These are phyloP conservation scores for Mangifera indica DNA, from an alignment of 345 rosid genomes.

Conservation along the genomic window DNA sequence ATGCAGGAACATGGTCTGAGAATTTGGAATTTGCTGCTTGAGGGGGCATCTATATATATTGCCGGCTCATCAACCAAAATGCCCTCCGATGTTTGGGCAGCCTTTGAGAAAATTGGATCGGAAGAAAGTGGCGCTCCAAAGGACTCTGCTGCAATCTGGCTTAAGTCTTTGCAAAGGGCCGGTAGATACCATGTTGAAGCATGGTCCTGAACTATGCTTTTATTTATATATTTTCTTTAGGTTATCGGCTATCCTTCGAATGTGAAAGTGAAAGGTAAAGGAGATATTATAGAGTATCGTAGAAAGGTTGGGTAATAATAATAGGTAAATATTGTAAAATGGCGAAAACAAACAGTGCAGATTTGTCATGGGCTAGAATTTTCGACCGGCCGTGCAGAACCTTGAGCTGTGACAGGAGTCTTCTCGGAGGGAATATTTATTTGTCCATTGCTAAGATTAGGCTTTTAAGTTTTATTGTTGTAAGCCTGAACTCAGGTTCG, in stretches of 20 bases:
- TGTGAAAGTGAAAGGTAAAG: not conserved
- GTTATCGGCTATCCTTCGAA: not conserved
- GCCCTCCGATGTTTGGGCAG: slow-evolving; percentile 77
- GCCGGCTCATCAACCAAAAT: slow-evolving; percentile 94
- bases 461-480: too few relatives aligned
- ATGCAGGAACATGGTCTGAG: slow-evolving; percentile 55
- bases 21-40: slow-evolving; percentile 60
- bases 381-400: too few relatives aligned
- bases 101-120: slow-evolving; percentile 66
- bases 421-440: too few relatives aligned
- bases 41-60: slow-evolving; percentile 71
- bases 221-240: not conserved
- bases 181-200: slow-evolving; percentile 93
- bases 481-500: too few relatives aligned
- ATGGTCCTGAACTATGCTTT: slow-evolving; percentile 60
- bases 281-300: too few relatives aligned
- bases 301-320: too few relatives aligned
- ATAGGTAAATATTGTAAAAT: too few relatives aligned
- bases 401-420: too few relatives aligned
- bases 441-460: too few relatives aligned
- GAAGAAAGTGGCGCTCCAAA: slow-evolving; percentile 60
- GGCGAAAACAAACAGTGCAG: too few relatives aligned
- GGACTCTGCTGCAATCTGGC: slow-evolving; percentile 55
- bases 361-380: too few relatives aligned
- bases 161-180: slow-evolving; percentile 68